These are phyloP conservation scores for Hypomontagnella monticulosa DNA, from an alignment of 495 filamentous ascomycete species.

Conservation along the genomic window DNA sequence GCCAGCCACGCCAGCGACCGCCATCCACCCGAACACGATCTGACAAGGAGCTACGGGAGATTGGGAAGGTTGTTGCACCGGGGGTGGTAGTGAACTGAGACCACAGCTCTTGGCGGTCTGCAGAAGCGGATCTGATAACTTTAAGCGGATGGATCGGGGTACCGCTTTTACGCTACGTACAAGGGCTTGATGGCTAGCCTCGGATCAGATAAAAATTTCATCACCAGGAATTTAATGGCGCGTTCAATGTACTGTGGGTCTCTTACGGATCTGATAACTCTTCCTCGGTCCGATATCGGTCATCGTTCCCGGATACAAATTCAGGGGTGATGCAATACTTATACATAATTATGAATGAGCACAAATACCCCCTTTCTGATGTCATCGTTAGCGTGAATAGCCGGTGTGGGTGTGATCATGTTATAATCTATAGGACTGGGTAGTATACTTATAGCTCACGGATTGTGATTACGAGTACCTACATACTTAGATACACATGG, in stretches of 20 bases:
- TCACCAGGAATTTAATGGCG: slow-evolving; percentile 24
- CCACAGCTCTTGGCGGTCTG: slow-evolving; percentile 38
- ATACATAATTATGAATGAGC: no score
- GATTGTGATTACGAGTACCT: no score
- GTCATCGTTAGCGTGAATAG: slow-evolving; percentile 7
- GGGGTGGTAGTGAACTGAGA: slow-evolving; percentile 16
- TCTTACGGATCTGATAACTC: slow-evolving; percentile 44
- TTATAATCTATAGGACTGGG: no score
- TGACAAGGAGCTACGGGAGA: neutral
- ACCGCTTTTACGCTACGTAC: slow-evolving; percentile 1
- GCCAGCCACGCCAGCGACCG: neutral
- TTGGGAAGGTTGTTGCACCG: slow-evolving; percentile 34
- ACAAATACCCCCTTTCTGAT: neutral
- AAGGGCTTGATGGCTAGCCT: slow-evolving; percentile 13
- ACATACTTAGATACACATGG: no score
- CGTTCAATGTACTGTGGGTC: slow-evolving; percentile 21
- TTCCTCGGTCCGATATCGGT: slow-evolving; percentile 39
- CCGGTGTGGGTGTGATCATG: no score
- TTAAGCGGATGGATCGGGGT: slow-evolving; percentile 47
- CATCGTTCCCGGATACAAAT: neutral
- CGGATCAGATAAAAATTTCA: slow-evolving; percentile 40
- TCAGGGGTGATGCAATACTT: no score
- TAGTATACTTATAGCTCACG: no score
- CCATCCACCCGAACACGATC: neutral
- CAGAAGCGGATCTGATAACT: slow-evolving; percentile 62